Evolutionary conservation across 202 grass and related monocot species (phyloP).

Genomic region (Digitaria exilis): DNA sequence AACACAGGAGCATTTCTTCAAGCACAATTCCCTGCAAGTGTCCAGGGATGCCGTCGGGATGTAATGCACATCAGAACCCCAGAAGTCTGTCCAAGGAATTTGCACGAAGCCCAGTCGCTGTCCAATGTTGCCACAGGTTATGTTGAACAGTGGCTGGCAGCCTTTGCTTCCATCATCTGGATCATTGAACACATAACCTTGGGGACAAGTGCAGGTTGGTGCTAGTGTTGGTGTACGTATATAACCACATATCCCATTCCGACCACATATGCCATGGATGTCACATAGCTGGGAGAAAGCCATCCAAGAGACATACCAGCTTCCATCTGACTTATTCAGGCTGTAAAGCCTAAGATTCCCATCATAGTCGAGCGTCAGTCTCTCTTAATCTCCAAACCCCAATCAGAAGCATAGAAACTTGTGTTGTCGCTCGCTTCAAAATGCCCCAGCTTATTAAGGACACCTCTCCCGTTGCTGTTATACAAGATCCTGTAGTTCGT

Average conservation of each 20-base stretch:
- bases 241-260: conserved; percentile 47
- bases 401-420: conserved; percentile 39
- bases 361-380: conserved; percentile 51
- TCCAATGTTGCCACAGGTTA: conserved; percentile 1
- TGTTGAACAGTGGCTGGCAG: conserved; percentile 31
- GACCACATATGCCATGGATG: conserved; percentile 57
- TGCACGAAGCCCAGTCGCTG: conserved; percentile 23
- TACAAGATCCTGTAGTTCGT: conserved; percentile 38
- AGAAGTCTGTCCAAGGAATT: conserved; percentile 42
- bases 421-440: conserved; percentile 50
- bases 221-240: not conserved
- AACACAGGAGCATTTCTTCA: conserved; percentile 14
- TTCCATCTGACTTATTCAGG: conserved; percentile 41
- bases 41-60: conserved; percentile 1
- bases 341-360: conserved; percentile 71
- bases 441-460: conserved; percentile 26
- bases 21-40: conserved; percentile 10
- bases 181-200: conserved; percentile 42
- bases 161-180: conserved; percentile 52
- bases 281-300: conserved; percentile 50
- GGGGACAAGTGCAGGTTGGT: conserved; percentile 50
- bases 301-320: conserved; percentile 52
- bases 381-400: conserved; percentile 37
- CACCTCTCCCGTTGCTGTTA: conserved; percentile 33
- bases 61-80: conserved; percentile 36